Base-by-base conservation (phyloP, 768 basidiomycete genomes). In the Scleroderma citrinum region DNA sequence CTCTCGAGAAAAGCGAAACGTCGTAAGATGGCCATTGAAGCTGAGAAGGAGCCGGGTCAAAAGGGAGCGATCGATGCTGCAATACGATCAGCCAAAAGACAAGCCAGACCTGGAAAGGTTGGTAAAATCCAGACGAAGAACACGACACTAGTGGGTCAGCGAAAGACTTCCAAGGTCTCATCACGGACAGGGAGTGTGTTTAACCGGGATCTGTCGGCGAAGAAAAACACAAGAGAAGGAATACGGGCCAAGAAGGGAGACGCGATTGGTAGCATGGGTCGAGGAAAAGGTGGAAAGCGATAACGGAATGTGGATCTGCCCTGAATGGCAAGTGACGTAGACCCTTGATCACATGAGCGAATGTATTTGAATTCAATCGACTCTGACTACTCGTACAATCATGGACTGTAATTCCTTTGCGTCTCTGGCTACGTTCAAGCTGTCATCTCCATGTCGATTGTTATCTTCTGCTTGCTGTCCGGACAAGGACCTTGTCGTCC, bases 1-100 rank as follows among this genome's bases (percentile, higher is more conserved):
- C 76, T 97, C 11, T 85, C 92, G n/a, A 81, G 95, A 51, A 83
- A 77, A 60, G 82, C 77, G 44, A 97, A 96, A 65, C 77, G 95
- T 50, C 77, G 92, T 59, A 96, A 93, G 70, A 73, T 94, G 71
- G 85, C 86, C 7, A 74, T 80, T 65, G 88, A 93, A 61, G 83
- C 85, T 54, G 91, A 94, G 54, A 78, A 81, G 44, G 82, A 83
- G 47, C 48, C 70, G 4, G 78, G 76, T 14, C 80, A 82, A 47
- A 69, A 65, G 30, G 75, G 72, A 20, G 71, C 76, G 8, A 68
- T 87, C 39, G 74, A 77, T 35, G 85, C 87, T 14, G 84, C 92
- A 1, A 87, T 96, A 54, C 87, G 94, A 48, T 80, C 81, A 12
- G 92, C 88, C 10, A 97, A 98, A 70, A 94, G 85, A 69, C 75